Evolutionary conservation across 164 flowering plant species (phyloP), one percentile per base, ranked within the genome.

Genomic region (Piper longum): DNA sequence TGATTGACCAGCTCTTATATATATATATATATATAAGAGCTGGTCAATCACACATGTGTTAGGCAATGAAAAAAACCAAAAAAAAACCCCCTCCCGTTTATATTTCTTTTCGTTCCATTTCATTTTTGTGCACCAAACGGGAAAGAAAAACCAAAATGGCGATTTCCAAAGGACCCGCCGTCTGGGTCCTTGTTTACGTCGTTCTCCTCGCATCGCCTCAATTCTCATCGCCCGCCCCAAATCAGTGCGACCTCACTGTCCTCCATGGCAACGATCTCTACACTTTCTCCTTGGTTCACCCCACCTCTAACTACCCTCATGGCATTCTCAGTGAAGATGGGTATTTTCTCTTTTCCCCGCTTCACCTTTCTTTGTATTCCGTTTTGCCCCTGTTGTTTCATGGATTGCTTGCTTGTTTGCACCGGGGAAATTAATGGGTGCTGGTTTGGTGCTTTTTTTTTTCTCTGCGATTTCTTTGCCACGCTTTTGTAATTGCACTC

Each of bases 321-420:
- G 98, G 96, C 9, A 73, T 80, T 61, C 91, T 82, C 71, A 91
- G 92, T 73, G 98, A 91, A 83, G 98, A 91, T 71, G 96, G 96
- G 98, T 91, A 83, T 62, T 63, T 54, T 19, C 64, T 63, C 43
- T 26, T 64, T 9, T 52, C 43, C 40, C 54, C 48, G 18, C 5
- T 56, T 42, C 5, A 11, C 59, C 54, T 41, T 54, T 66, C 67
- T 64, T 40, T n/a, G 54, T 5, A 52, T 61, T 61, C 71, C 5
- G 43, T 12, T 62, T 5, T 41, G 55, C 14, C 51, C 51, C 16
- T 9, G 48, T 48, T 48, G 2, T 48, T 12, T 14, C 11, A 48
- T 26, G 52, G 14, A 5, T 48, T 12, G 9, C 52, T 48, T 48
- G 52, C 0, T 2, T 9, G 14, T 48, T 3, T 48, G 9, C 12